Conservation (phyloP, 768 basidiomycete species). For the Galerina marginata region DNA sequence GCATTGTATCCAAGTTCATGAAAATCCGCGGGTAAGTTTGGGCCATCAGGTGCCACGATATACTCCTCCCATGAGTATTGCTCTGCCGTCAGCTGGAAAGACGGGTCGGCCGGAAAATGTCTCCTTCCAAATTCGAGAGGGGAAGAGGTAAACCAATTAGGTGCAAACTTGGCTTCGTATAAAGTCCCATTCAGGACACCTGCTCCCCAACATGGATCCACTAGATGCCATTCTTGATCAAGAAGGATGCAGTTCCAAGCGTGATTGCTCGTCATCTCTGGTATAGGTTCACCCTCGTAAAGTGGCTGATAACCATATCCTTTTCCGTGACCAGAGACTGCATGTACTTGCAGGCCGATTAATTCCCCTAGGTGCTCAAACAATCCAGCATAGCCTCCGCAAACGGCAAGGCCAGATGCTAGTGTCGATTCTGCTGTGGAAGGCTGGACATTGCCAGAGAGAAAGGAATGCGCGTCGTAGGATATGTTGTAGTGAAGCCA, state of each 20-base stretch:
- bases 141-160: conserved; percentile 48
- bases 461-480: conserved; percentile 49
- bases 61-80: conserved; percentile 51
- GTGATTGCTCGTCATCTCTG: conserved; percentile 45
- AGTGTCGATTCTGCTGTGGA: conserved; percentile 45
- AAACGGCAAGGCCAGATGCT: conserved; percentile 50
- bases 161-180: conserved; percentile 41
- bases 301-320: conserved; percentile 46
- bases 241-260: conserved; percentile 54
- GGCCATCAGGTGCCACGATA: conserved; percentile 46
- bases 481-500: conserved; percentile 55
- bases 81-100: conserved; percentile 46
- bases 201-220: conserved; percentile 56
- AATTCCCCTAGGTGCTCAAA: conserved; percentile 44
- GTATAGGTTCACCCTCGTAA: conserved; percentile 36
- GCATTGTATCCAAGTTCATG: conserved; percentile 38
- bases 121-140: conserved; percentile 47
- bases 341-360: conserved; percentile 44
- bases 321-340: conserved; percentile 52
- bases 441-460: conserved; percentile 44
- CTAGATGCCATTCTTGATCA: conserved; percentile 50
- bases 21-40: conserved; percentile 41
- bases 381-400: conserved; percentile 54
- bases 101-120: conserved; percentile 51
- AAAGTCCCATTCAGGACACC: conserved; percentile 42